Evolutionary conservation across 805 yeast genomes (phyloP).

Genomic region (Metschnikowia orientalis): DNA sequence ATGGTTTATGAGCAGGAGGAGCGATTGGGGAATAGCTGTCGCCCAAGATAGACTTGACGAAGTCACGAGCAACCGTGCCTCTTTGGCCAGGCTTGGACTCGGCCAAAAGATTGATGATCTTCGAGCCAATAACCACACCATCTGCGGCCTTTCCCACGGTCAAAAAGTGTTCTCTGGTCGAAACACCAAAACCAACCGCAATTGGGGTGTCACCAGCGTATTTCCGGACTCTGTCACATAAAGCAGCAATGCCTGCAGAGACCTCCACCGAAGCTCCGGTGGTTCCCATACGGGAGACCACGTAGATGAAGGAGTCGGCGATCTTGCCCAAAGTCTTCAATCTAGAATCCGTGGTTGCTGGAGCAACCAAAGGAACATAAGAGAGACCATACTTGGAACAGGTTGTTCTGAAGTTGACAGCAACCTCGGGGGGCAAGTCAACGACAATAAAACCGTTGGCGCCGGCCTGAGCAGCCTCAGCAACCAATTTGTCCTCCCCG

Average conservation of each 20-base stretch:
- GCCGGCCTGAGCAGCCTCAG: conserved; percentile 80
- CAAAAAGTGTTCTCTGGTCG: conserved; percentile 85
- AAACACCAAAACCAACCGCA: conserved; percentile 97
- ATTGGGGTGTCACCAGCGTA: conserved; percentile 62
- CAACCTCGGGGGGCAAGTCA: conserved; percentile 98
- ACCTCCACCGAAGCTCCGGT: conserved; percentile 83
- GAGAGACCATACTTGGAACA: conserved; percentile 69
- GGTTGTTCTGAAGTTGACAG: conserved; percentile 72
- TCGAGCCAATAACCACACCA: conserved; percentile 95
- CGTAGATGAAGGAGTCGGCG: conserved; percentile 94
- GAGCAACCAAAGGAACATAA: conserved; percentile 93
- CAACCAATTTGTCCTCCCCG: conserved; percentile 81
- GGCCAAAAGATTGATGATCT: conserved; percentile 66
- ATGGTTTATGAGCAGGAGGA: conserved; percentile 23
- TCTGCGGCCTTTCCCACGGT: conserved; percentile 79
- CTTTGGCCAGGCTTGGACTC: conserved; percentile 60
- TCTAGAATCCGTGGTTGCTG: conserved; percentile 91
- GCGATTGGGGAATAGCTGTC: conserved; percentile 39
- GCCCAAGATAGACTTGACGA: conserved; percentile 64
- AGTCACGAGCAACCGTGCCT: conserved; percentile 59
- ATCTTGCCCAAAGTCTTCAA: conserved; percentile 71
- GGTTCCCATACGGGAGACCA: conserved; percentile 96
- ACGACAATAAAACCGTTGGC: conserved; percentile 94
- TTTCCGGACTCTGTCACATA: conserved; percentile 72
- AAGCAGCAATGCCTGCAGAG: conserved; percentile 55